Base-by-base conservation (phyloP, 305 asterid genomes). In the Fraxinus sp. region DNA sequence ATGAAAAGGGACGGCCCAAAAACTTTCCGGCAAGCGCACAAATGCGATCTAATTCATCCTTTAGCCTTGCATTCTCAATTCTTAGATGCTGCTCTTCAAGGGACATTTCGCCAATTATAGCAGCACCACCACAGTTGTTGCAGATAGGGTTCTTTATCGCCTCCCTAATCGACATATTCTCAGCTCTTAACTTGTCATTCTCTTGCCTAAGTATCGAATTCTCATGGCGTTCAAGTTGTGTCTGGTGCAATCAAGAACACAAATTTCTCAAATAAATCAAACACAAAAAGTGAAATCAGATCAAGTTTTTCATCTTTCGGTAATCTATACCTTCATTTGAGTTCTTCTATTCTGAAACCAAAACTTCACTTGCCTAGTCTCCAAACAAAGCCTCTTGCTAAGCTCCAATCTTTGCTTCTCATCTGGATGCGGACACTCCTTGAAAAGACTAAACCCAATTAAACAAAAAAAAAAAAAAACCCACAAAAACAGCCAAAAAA, bases 271-370 rank as follows among this genome's bases (percentile, higher is more conserved):
- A 28, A 28, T 13, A 13, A 18, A 11, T 55, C 64, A n/a, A 20
- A 22, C 73, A 24, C 16, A 24, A 22, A 64, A 24, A 30, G 39
- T 55, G 9, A 16, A 14, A 49, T 49, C 20, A 49, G 59, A 4
- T 3, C 59, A 49, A 49, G 14, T 49, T 49, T 49, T 49, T 14
- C 20, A 1, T 18, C 66, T 55, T n/a, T n/a, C 7, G 9, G 10
- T n/a, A 55, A 55, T 55, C 26, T 0, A 1, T 87, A 95, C 98
- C 97, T 96, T 96, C 98, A 93, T 93, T 75, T 96, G 99, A 72
- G 99, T 96, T 85, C 99, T 84, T 75, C 99, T 85, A 77, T 96
- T 94, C 83, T 94, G 98, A 81, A 96, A 96, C 99, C 99, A 96
- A 83, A 94, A 96, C 81, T 96, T 95, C 28, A 96, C 97, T 85